Conservation (phyloP, 2,329 filamentous ascomycete genomes). For the Diaporthe longicolla region DNA sequence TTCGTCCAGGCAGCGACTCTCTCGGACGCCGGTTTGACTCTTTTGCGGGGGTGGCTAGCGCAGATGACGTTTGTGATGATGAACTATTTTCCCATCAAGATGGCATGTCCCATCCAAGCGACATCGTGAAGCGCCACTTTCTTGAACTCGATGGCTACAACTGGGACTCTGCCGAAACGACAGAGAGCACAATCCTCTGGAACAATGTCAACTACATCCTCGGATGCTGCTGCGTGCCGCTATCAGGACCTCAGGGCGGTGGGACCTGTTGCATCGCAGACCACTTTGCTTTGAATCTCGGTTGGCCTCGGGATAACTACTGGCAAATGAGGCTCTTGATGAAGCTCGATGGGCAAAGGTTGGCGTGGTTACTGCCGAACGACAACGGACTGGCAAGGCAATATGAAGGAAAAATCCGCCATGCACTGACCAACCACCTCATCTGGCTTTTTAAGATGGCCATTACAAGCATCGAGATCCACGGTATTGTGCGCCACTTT, state of each 20-base stretch:
- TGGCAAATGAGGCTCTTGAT: constrained; percentile 44
- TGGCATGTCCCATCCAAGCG: neutral
- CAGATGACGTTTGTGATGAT: neutral
- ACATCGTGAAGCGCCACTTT: neutral
- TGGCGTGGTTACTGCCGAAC: constrained; percentile 20
- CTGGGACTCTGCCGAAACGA: constrained; percentile 15
- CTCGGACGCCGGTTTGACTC: too few relatives aligned
- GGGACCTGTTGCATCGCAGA: constrained; percentile 42
- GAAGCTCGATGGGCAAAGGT: neutral
- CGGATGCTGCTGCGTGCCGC: constrained; percentile 41
- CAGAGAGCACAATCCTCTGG: constrained; percentile 42
- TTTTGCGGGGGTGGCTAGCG: neutral
- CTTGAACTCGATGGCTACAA: neutral
- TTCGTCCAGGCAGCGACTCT: constrained; percentile 10
- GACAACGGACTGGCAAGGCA: neutral
- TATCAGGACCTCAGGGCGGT: neutral
- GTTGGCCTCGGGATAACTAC: constrained; percentile 46
- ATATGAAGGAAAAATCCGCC: constrained; percentile 2
- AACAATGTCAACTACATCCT: constrained; percentile 45
- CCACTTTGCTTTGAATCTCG: constrained; percentile 45
- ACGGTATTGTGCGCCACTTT: constrained; percentile 18
- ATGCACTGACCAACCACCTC: constrained; percentile 39
- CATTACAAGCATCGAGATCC: constrained; percentile 12
- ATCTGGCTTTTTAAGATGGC: constrained; percentile 44
- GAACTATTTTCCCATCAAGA: constrained; percentile 23